phyloP scores from a whole-genome alignment of 768 basidiomycete genomes.

The Tricholoma furcatifolium region DNA sequence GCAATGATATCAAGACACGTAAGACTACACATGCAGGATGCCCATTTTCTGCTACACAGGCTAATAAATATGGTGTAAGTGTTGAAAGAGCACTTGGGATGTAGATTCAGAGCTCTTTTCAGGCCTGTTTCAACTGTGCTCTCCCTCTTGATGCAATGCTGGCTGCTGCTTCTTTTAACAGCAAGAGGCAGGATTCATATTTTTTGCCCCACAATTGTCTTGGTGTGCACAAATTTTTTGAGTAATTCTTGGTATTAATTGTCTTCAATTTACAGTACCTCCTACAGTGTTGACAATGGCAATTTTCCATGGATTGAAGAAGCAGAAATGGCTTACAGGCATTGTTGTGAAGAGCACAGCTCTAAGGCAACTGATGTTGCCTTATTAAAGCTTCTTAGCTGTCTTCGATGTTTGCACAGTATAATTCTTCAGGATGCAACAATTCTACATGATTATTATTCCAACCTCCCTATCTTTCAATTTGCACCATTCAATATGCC shows the following conservation, averaged over 20 bases:
- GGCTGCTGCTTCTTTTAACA: constrained; percentile 25
- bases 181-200: constrained; percentile 20
- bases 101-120: constrained; percentile 14
- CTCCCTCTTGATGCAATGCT: constrained; percentile 25
- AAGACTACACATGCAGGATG: constrained; percentile 10
- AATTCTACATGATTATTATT: constrained; percentile 13
- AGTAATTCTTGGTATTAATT: too few relatives aligned
- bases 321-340: background rate
- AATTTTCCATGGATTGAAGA: constrained; percentile 10
- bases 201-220: constrained; percentile 11
- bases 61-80: constrained; percentile 20
- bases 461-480: constrained; percentile 12
- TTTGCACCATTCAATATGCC: constrained; percentile 18
- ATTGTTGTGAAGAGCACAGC: background rate
- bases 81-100: constrained; percentile 21
- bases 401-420: constrained; percentile 14
- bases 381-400: too few relatives aligned
- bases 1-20: constrained; percentile 17
- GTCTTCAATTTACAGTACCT: too few relatives aligned
- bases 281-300: constrained; percentile 8
- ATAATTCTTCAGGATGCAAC: too few relatives aligned
- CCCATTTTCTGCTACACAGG: constrained; percentile 19
- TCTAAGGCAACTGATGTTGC: constrained; percentile 13
- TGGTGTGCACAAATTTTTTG: constrained; percentile 12
- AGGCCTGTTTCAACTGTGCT: constrained; percentile 20